Percentiles rank a stretch among this genome's conserved stretches.
phyloP scores from a whole-genome alignment of 306 rosid genomes.

The Cicer bijugum region DNA sequence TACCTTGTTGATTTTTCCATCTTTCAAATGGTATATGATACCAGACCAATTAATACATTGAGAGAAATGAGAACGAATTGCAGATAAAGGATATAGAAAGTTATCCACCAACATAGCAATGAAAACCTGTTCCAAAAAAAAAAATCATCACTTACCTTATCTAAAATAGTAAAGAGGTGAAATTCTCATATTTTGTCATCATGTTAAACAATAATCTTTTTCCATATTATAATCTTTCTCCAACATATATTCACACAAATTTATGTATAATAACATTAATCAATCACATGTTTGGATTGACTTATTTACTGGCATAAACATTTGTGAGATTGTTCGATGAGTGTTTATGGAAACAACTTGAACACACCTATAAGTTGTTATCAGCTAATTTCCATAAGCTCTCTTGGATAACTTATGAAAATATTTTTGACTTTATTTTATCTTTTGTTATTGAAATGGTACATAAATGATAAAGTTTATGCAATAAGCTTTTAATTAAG shows the following conservation, averaged over 20 bases:
- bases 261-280: neutral
- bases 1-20: slow-evolving; percentile 88
- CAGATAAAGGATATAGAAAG: slow-evolving; percentile 85
- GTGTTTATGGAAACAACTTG: too few species aligned
- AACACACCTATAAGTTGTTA: too few species aligned
- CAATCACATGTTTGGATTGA: too few species aligned
- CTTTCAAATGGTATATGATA: slow-evolving; percentile 77
- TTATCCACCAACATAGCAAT: slow-evolving; percentile 92
- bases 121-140: slow-evolving; percentile 69
- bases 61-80: slow-evolving; percentile 85
- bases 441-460: too few species aligned
- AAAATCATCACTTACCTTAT: slow-evolving; percentile 33
- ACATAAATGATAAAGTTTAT: too few species aligned
- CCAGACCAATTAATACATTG: slow-evolving; percentile 99
- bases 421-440: too few species aligned
- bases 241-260: neutral
- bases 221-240: neutral
- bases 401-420: too few species aligned
- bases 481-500: too few species aligned
- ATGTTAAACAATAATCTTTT: neutral
- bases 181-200: slow-evolving; percentile 30
- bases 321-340: too few species aligned
- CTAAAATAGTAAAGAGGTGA: slow-evolving; percentile 19
- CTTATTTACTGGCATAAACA: too few species aligned
- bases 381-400: too few species aligned